Percentiles rank a stretch among this genome's conserved stretches.
These are phyloP conservation scores for Cladosporium sp. DNA, from an alignment of 2,329 filamentous ascomycete species.

Conservation along the genomic window DNA sequence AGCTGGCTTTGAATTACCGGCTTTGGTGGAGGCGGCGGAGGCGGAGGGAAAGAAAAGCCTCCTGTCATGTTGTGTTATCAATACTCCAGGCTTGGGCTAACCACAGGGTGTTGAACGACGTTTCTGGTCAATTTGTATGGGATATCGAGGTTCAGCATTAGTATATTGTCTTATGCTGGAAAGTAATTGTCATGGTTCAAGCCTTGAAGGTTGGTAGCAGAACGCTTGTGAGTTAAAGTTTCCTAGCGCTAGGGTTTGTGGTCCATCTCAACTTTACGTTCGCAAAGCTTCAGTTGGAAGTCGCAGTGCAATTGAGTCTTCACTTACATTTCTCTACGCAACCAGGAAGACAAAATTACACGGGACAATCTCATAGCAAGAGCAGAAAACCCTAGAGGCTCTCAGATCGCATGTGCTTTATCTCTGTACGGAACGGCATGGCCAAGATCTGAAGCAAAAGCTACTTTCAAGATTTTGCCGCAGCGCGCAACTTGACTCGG, in stretches of 20 bases:
- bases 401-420: neutral
- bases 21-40: constrained; percentile 40
- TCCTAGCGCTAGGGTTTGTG: neutral
- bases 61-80: constrained; percentile 1
- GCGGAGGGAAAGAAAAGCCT: constrained; percentile 45
- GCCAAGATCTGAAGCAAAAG: neutral
- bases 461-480: constrained; percentile 2
- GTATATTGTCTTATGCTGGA: neutral
- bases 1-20: constrained; percentile 8
- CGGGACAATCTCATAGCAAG: too few relatives aligned
- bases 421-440: neutral
- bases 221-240: too few relatives aligned
- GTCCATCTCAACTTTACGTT: neutral
- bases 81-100: too few relatives aligned
- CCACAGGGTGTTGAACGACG: too few relatives aligned
- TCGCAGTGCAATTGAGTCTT: neutral
- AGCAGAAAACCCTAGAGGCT: too few relatives aligned
- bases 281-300: neutral
- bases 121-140: too few relatives aligned
- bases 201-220: too few relatives aligned
- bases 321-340: neutral
- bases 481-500: constrained; percentile 2
- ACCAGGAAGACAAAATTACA: neutral
- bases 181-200: neutral
- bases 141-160: too few relatives aligned